Evolutionary conservation across 371 early-diverging fungal genomes (phyloP).

Genomic region (Rhizopus arrhizus): DNA sequence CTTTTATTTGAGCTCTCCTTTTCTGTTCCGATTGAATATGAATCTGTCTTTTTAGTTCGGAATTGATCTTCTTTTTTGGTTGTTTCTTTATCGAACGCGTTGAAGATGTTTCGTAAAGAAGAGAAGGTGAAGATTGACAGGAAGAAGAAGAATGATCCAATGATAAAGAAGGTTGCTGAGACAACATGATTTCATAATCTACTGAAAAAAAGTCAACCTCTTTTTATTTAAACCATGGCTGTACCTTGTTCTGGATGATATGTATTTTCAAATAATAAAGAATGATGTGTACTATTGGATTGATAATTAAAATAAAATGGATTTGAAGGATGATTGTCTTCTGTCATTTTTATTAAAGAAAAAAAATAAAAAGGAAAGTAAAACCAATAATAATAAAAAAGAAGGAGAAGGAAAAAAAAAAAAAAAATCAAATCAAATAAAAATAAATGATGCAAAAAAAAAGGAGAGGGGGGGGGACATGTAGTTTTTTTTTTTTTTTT

Average conservation of each 20-base stretch:
- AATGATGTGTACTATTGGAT: not conserved
- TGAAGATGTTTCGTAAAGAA: not conserved
- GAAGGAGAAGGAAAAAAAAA: not conserved
- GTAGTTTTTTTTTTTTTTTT: not conserved
- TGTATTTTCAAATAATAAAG: not conserved
- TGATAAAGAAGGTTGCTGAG: not conserved
- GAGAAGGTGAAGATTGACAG: not conserved
- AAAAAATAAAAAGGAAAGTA: conserved; percentile 2
- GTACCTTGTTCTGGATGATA: no score
- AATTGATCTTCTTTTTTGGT: conserved; percentile 22
- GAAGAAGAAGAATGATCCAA: not conserved
- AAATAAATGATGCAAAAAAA: not conserved
- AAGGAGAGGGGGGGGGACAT: not conserved
- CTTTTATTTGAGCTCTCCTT: conserved; percentile 62
- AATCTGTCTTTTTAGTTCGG: conserved; percentile 56
- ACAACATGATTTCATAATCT: no score
- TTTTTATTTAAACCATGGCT: no score
- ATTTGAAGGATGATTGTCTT: conserved; percentile 16
- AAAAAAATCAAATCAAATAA: not conserved
- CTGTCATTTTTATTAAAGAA: conserved; percentile 15
- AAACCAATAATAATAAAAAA: not conserved
- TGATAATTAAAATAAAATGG: conserved; percentile 9
- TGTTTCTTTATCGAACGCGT: not conserved
- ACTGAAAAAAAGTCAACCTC: no score
- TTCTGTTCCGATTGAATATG: conserved; percentile 68